phyloP scores from a whole-genome alignment of 1,284 basidiomycete species.

The Ceratobasidium sp. region DNA sequence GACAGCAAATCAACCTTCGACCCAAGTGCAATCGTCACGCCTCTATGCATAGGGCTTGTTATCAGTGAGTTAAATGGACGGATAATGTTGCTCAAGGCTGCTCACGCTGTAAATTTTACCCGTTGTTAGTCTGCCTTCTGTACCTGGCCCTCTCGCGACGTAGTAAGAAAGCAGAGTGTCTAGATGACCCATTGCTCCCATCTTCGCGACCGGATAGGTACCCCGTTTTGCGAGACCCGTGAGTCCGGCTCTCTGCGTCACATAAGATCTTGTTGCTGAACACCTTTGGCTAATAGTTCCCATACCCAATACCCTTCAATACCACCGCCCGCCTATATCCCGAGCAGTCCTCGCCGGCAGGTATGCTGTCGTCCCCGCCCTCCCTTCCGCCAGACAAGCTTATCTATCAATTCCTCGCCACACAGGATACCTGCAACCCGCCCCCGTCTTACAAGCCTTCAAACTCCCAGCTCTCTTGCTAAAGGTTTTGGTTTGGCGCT shows the following conservation, averaged over 20 bases:
- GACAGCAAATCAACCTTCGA: not conserved
- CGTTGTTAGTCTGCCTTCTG: not conserved
- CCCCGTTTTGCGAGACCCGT: not conserved
- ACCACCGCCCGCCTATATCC: not conserved
- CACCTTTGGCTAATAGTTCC: not conserved
- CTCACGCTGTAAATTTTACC: not conserved
- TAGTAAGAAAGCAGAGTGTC: not conserved
- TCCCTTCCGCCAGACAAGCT: too few species aligned
- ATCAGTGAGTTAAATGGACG: not conserved
- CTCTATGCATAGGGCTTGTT: not conserved
- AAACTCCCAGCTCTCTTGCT: too few species aligned
- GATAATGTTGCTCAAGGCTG: not conserved
- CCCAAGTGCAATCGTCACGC: not conserved
- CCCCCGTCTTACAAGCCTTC: too few species aligned
- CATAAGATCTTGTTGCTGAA: not conserved
- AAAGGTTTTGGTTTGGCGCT: too few species aligned
- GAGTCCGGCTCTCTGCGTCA: not conserved
- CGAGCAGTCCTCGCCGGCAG: not conserved
- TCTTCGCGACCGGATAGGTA: not conserved
- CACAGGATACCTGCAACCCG: too few species aligned
- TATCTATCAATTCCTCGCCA: too few species aligned
- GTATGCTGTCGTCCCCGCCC: not conserved
- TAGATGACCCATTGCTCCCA: not conserved
- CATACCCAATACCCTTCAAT: not conserved
- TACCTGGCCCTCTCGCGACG: not conserved